Evolutionary conservation across 768 basidiomycete species (phyloP).

Genomic region (Fomitopsis pulvina): DNA sequence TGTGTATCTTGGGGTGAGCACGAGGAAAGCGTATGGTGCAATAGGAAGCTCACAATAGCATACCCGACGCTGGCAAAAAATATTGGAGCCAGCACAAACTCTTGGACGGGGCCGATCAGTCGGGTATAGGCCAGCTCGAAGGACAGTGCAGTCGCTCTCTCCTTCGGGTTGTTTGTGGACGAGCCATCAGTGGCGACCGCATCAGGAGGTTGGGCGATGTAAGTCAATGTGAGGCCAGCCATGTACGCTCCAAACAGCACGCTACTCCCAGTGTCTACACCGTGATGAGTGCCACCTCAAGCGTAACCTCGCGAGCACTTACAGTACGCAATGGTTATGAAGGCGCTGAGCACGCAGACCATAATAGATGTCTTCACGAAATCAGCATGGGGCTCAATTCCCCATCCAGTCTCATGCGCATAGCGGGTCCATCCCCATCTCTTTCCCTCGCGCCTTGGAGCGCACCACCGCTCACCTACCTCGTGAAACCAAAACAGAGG

Average conservation of each 20-base stretch:
- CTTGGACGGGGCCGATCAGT: constrained; percentile 28
- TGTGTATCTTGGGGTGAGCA: no score
- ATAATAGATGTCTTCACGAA: constrained; percentile 26
- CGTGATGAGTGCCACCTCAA: background rate
- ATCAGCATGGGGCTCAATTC: constrained; percentile 17
- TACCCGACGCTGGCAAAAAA: constrained; percentile 66
- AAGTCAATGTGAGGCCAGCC: constrained; percentile 42
- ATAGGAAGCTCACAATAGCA: constrained; percentile 24
- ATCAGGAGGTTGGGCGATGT: constrained; percentile 22
- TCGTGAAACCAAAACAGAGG: constrained; percentile 15
- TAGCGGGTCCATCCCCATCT: constrained; percentile 6
- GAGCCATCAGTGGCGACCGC: background rate
- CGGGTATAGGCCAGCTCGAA: constrained; percentile 15
- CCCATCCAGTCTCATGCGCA: constrained; percentile 8
- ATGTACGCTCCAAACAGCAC: constrained; percentile 59
- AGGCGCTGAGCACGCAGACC: constrained; percentile 32
- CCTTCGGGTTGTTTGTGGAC: background rate
- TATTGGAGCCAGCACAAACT: constrained; percentile 44
- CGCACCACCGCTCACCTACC: constrained; percentile 18
- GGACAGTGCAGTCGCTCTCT: constrained; percentile 5
- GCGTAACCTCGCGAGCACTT: constrained; percentile 5
- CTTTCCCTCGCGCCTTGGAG: constrained; percentile 8
- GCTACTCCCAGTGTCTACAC: constrained; percentile 39
- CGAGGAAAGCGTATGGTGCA: background rate
- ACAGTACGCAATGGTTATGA: constrained; percentile 43